Evolutionary conservation across 208 protist species (phyloP).

Genomic region (Perkinsela sp.): DNA sequence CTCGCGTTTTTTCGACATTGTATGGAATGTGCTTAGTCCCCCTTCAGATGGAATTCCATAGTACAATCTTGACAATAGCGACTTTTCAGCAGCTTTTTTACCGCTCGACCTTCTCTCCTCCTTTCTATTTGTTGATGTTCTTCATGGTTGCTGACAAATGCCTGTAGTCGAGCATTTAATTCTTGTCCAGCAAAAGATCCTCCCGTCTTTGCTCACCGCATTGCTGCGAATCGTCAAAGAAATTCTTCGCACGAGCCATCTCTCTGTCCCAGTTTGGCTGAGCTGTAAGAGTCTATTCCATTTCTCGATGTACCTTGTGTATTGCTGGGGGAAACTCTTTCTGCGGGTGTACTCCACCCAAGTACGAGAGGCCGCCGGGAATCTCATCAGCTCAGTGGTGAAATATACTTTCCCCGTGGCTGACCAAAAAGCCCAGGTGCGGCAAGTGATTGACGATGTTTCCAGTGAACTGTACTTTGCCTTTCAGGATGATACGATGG

Average conservation of each 20-base stretch:
- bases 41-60: too few species aligned
- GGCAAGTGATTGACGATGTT: background rate
- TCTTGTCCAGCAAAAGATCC: background rate
- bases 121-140: too few species aligned
- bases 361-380: slow-evolving; percentile 6
- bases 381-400: background rate
- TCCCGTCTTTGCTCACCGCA: background rate
- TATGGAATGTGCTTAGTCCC: too few species aligned
- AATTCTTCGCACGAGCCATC: background rate
- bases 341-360: slow-evolving; percentile 17
- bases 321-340: slow-evolving; percentile 9
- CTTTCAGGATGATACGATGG: background rate
- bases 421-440: background rate
- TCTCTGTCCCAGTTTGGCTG: background rate
- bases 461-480: background rate
- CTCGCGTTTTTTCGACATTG: too few species aligned
- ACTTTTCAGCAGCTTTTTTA: too few species aligned
- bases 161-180: background rate
- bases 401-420: background rate
- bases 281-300: background rate
- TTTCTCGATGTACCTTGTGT: background rate
- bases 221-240: background rate
- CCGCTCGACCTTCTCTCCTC: too few species aligned
- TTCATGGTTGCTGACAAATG: too few species aligned
- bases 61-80: too few species aligned